Evolutionary conservation across 495 filamentous ascomycete species (phyloP).

Genomic region (Neurospora tetraspora): DNA sequence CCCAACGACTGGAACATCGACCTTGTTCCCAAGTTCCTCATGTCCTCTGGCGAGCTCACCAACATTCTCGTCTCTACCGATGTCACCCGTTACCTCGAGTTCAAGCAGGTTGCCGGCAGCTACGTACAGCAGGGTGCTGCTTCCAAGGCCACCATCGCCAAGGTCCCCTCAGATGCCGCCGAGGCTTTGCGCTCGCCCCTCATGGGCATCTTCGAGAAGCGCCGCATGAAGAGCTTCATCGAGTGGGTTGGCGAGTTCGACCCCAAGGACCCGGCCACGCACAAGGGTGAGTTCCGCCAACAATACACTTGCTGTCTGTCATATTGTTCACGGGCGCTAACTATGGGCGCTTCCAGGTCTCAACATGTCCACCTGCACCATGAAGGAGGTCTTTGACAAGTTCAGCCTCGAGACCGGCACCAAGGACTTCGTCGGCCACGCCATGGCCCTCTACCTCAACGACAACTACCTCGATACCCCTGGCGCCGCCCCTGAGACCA

Average conservation of each 20-base stretch:
- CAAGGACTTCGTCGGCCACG: conserved; percentile 92
- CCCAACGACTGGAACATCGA: conserved; percentile 99
- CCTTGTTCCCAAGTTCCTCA: conserved; percentile 92
- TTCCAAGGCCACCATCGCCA: conserved; percentile 79
- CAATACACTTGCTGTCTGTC: background rate
- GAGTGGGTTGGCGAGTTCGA: conserved; percentile 94
- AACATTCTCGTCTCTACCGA: conserved; percentile 96
- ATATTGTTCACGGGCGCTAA: background rate
- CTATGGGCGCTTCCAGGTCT: conserved; percentile 49
- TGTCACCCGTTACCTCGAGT: conserved; percentile 94
- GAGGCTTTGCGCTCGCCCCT: conserved; percentile 88
- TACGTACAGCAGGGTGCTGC: conserved; percentile 86
- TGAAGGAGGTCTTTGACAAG: conserved; percentile 97
- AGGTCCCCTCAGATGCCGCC: conserved; percentile 86
- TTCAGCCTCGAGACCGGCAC: conserved; percentile 88
- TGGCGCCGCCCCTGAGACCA: conserved; percentile 72
- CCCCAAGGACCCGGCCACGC: conserved; percentile 68
- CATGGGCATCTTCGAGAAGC: conserved; percentile 97
- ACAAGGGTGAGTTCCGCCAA: conserved; percentile 56
- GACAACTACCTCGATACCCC: conserved; percentile 71
- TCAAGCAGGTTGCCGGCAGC: conserved; percentile 96
- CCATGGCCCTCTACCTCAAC: conserved; percentile 89
- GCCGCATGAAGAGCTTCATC: conserved; percentile 90
- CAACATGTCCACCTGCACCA: conserved; percentile 66
- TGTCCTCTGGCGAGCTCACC: conserved; percentile 96